Base-by-base conservation (phyloP, 2,329 filamentous ascomycete species). In the Alternaria postmessia region DNA sequence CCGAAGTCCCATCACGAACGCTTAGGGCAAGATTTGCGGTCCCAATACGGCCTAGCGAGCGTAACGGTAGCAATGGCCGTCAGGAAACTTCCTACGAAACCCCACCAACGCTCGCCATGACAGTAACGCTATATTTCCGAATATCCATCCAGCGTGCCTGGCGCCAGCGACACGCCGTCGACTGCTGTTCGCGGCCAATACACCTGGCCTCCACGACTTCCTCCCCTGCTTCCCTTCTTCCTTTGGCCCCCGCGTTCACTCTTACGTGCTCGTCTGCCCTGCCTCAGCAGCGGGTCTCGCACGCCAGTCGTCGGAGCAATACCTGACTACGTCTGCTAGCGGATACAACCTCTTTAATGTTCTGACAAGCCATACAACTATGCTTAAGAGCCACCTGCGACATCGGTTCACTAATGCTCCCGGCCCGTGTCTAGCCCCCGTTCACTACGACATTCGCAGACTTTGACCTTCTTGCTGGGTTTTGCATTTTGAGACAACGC, bases 321-420 rank as follows among this genome's bases (percentile, higher is more conserved):
- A 69, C 64, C 70, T 68, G 66, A 57, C 70, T 66, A 65, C 72
- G 59, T 68, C 65, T 67, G 66, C 67, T 77, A 77, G 75, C 72
- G 73, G 73, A 79, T 79, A 77, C 71, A 76, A 79, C 77, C 74
- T 69, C 75, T 74, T 69, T 67, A 62, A 70, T 73, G 64, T 69
- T 66, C 68, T 72, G 68, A 66, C 70, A 66, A 71, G 67, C 72
- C 72, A 75, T 78, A 76, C 73, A 68, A 79, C 76, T 71, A 79
- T 78, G 76, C 72, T 71, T 67, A 68, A 71, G 67, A 66, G 69
- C 67, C 67, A 64, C 74, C 73, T 75, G 75, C 76, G 75, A 79
- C 71, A 76, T 79, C 71, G 73, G 61, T 74, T 68, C 69, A 67
- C 72, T 67, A 66, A 70, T 75, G 68, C 68, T 67, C 68, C 70